phyloP scores from a whole-genome alignment of 768 basidiomycete genomes.

The Rhizopogon roseolus region DNA sequence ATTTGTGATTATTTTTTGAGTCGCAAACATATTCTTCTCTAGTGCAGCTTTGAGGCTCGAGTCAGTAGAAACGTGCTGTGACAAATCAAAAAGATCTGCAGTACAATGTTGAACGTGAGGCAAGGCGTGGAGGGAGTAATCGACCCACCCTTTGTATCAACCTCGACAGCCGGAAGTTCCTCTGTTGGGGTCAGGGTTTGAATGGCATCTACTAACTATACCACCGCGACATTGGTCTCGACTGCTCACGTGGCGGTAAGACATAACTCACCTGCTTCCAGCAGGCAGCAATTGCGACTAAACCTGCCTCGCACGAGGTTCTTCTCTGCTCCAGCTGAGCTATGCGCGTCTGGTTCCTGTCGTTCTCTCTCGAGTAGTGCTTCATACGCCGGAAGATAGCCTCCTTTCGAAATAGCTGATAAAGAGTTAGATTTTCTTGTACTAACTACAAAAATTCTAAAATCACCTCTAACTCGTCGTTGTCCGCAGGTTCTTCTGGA shows the following conservation, averaged over 20 bases:
- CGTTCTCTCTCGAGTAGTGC: slow-evolving; percentile 73
- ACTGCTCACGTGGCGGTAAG: background rate
- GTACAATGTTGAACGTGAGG: background rate
- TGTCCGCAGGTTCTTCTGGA: slow-evolving; percentile 42
- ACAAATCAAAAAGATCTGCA: slow-evolving; percentile 27
- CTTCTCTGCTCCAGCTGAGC: slow-evolving; percentile 63
- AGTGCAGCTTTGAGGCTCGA: slow-evolving; percentile 36
- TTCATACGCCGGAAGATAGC: slow-evolving; percentile 83
- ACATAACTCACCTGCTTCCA: slow-evolving; percentile 66
- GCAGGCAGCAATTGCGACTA: slow-evolving; percentile 72
- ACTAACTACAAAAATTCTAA: background rate
- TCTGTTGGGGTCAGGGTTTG: slow-evolving; percentile 52
- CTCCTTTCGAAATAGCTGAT: slow-evolving; percentile 78
- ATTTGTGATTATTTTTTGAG: slow-evolving; percentile 52
- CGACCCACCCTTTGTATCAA: slow-evolving; percentile 37
- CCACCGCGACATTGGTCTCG: slow-evolving; percentile 1
- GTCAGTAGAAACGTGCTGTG: slow-evolving; percentile 26
- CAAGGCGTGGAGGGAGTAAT: background rate
- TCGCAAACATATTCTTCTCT: slow-evolving; percentile 51
- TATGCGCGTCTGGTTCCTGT: slow-evolving; percentile 56
- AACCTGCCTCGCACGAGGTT: slow-evolving; percentile 60
- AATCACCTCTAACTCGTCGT: slow-evolving; percentile 62
- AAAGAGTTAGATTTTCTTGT: slow-evolving; percentile 10
- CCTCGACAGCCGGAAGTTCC: slow-evolving; percentile 37
- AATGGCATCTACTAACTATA: slow-evolving; percentile 63